These are phyloP conservation scores for Melanogaster broomeanus DNA, from an alignment of 768 basidiomycete species.

Conservation along the genomic window DNA sequence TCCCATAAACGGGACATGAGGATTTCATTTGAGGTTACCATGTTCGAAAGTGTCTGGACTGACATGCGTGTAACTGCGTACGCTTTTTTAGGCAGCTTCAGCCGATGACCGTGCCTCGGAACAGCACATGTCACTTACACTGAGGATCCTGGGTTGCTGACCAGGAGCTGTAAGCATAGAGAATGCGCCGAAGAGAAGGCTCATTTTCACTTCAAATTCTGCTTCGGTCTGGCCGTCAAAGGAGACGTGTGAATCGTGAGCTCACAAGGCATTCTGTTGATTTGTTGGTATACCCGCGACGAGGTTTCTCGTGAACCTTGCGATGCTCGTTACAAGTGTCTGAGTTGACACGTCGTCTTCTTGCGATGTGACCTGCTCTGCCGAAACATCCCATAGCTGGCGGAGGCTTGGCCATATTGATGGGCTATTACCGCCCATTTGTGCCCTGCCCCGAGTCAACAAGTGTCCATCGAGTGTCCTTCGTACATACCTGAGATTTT, in stretches of 20 bases:
- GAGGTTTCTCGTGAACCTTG: conserved; percentile 82
- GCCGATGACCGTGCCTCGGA: neutral
- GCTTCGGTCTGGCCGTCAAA: conserved; percentile 1
- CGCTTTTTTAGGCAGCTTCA: conserved; percentile 48
- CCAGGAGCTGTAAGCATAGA: conserved; percentile 81
- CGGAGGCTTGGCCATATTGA: conserved; percentile 57
- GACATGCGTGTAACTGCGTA: conserved; percentile 63
- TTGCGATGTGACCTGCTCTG: conserved; percentile 35
- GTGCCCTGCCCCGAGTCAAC: conserved; percentile 25
- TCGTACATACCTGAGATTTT: conserved; percentile 32
- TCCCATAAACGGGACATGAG: conserved; percentile 64
- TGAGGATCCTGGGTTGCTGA: conserved; percentile 59
- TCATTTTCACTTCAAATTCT: conserved; percentile 62
- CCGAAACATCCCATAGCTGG: conserved; percentile 51
- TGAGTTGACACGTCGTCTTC: conserved; percentile 37
- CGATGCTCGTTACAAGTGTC: conserved; percentile 50
- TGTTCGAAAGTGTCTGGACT: conserved; percentile 80
- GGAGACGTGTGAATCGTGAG: conserved; percentile 2
- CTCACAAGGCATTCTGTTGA: conserved; percentile 76
- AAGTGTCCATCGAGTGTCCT: neutral
- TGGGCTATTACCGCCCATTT: conserved; percentile 39
- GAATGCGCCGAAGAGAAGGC: conserved; percentile 61
- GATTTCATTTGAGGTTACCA: conserved; percentile 71
- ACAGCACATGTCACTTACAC: conserved; percentile 42
- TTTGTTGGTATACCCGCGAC: conserved; percentile 75